Percentiles rank a stretch among this genome's conserved stretches.
These are phyloP conservation scores for Fusarium algeriense DNA, from an alignment of 2,329 filamentous ascomycete species.

Conservation along the genomic window DNA sequence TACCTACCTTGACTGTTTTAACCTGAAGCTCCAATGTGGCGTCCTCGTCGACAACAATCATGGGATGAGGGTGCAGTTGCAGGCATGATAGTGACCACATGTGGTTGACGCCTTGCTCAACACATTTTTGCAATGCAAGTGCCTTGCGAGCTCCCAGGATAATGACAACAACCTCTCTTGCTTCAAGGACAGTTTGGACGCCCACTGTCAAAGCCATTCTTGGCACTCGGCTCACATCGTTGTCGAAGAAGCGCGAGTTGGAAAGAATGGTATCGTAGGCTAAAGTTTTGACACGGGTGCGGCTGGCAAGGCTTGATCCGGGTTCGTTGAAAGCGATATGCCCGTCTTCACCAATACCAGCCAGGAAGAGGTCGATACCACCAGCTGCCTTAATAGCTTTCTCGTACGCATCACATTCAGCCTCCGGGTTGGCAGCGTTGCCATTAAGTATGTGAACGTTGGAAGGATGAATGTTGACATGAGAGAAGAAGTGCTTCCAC, in stretches of 20 bases:
- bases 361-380: constrained; percentile 87
- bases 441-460: constrained; percentile 90
- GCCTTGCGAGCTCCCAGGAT: constrained; percentile 86
- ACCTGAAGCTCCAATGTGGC: constrained; percentile 79
- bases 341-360: constrained; percentile 86
- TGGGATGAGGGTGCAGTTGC: constrained; percentile 83
- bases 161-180: constrained; percentile 84
- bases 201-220: constrained; percentile 87
- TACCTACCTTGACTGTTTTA: constrained; percentile 74
- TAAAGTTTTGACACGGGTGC: constrained; percentile 87
- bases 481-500: constrained; percentile 93
- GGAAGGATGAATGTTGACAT: constrained; percentile 81
- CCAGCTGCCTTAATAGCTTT: constrained; percentile 78
- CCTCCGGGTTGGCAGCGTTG: constrained; percentile 79
- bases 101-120: constrained; percentile 86
- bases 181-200: constrained; percentile 84
- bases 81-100: constrained; percentile 90
- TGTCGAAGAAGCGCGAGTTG: constrained; percentile 86
- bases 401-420: constrained; percentile 84
- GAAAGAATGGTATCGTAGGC: constrained; percentile 89
- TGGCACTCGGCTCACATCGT: constrained; percentile 79
- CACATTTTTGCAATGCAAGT: constrained; percentile 80
- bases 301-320: constrained; percentile 80
- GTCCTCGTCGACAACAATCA: constrained; percentile 88
- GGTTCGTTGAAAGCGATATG: constrained; percentile 95